Evolutionary conservation across 306 rosid genomes (phyloP), one percentile per base, ranked within the genome.

Genomic region (Quercus berberidifolia): DNA sequence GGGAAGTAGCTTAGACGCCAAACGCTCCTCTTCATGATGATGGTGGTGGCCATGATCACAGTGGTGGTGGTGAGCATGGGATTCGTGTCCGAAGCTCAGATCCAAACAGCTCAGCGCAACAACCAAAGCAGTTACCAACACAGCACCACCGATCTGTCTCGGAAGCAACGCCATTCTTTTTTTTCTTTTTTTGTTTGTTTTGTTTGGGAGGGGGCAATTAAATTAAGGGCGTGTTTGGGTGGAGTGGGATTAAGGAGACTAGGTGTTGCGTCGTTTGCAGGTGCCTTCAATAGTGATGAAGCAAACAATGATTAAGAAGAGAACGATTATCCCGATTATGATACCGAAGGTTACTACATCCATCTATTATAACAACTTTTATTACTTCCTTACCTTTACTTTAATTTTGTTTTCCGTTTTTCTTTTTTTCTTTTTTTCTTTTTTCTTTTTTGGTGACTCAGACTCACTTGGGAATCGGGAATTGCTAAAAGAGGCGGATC

Each of bases 271-370:
- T 38, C 88, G 81, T 21, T 84, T 86, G 83, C 97, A 91, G 71
- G 93, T 89, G 74, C 99, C 99, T 81, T 92, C 89, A 31, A 94
- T 90, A 43, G 97, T 91, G 87, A 94, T 90, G 83, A 79, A 84
- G 83, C 97, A 87, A 56, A 94, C 92, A 25, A 79, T 72, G 4
- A 28, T 58, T 35, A 94, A 80, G 83, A 92, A 92, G 71, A 94
- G 92, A n/a, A 94, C 56, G 58, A 94, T 91, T 59, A 92, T 81
- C 54, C 80, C 94, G 76, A 94, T 69, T 86, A 92, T 94, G 26
- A 92, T 80, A 51, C 99, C 99, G 87, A 92, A 94, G 4, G 92
- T 80, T 69, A 92, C 63, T 0, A 88, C 89, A 85, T 92, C 99
- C 99, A 91, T 92, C 25, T 71, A 65, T 4, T 21, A 19, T 56